Percentiles rank a stretch among this genome's conserved stretches.
Evolutionary conservation across 2,329 filamentous ascomycete genomes (phyloP).

Genomic region (Aspergillus brasiliensis): DNA sequence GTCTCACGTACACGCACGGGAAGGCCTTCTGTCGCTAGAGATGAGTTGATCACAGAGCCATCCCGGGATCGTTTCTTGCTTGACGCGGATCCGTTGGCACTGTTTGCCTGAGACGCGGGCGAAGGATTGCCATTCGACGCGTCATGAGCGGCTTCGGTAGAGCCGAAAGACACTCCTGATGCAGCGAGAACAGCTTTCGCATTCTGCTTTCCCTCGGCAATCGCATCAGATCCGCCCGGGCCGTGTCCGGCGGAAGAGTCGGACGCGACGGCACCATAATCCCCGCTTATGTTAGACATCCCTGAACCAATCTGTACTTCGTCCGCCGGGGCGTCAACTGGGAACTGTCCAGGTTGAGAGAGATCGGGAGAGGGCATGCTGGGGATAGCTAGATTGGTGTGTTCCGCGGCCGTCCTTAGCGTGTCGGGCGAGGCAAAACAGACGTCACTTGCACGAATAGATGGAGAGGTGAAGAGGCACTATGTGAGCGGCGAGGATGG

Average conservation of each 20-base stretch:
- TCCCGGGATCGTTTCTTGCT: slow-evolving; percentile 63
- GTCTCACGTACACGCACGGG: slow-evolving; percentile 45
- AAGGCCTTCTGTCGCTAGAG: slow-evolving; percentile 31
- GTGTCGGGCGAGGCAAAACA: slow-evolving; percentile 11
- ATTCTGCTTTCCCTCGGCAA: slow-evolving; percentile 62
- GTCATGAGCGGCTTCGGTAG: slow-evolving; percentile 32
- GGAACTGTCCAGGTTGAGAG: slow-evolving; percentile 28
- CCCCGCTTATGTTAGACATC: slow-evolving; percentile 22
- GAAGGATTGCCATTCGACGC: slow-evolving; percentile 32
- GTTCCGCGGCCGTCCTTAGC: slow-evolving; percentile 8
- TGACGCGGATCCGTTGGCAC: slow-evolving; percentile 52
- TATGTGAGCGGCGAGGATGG: slow-evolving; percentile 10
- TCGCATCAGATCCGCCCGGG: slow-evolving; percentile 45
- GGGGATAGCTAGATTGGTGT: background rate
- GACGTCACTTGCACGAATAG: slow-evolving; percentile 26
- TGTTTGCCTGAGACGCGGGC: slow-evolving; percentile 33
- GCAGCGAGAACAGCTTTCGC: slow-evolving; percentile 61
- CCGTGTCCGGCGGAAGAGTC: slow-evolving; percentile 27
- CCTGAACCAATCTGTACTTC: slow-evolving; percentile 28
- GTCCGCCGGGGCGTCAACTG: slow-evolving; percentile 27
- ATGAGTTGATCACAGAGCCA: slow-evolving; percentile 55
- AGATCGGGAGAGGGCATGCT: slow-evolving; percentile 42
- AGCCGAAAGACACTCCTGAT: slow-evolving; percentile 41
- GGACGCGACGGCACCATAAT: slow-evolving; percentile 24
- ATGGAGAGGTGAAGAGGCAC: slow-evolving; percentile 23